Base-by-base conservation (phyloP, 768 basidiomycete genomes). In the Podaxis sp. region DNA sequence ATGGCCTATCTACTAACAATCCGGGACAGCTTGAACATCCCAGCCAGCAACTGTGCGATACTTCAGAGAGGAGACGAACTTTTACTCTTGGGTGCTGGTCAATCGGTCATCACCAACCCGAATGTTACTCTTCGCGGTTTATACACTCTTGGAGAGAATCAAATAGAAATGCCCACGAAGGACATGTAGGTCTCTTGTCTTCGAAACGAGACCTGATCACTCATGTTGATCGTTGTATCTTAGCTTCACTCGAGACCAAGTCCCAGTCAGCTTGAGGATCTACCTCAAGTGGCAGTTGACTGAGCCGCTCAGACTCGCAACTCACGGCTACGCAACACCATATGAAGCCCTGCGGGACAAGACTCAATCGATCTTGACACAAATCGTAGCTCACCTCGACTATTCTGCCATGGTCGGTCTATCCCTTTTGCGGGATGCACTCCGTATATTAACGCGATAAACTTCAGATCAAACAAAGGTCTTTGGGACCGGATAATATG, bases 11-110 rank as follows among this genome's bases (percentile, higher is more conserved):
- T 67, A 33, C 15, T 26, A 38, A 33, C 33, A 33, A 56, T 49
- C 42, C 44, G 39, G 15, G 39, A 46, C 63, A 92, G 89, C 77
- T 74, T 93, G 71, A 87, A 92, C 66, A 91, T 93, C 53, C 92
- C 92, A 6, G 92, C 92, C 28, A 93, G 85, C 69, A 94, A 94
- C 71, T 93, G 92, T 69, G 93, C 91, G 40, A 90, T 93, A 63
- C 79, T 94, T 53, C 93, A 94, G 72, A 82, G 85, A 15, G 91
- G 89, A 15, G 89, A 94, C 67, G 90, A 93, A 52, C 80, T 94
- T 28, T 86, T 90, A 68, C 79, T 92, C 3, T 81, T 94, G 24
- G 82, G 87, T 53, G 92, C 92, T 44, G 92, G 92, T 1, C 92
- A 94, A 70, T 90, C 90, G 57, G 91, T 87, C 65, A 88, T 94